These are phyloP conservation scores for Oryza coarctata DNA, from an alignment of 176 grass and related monocot genomes.

Conservation along the genomic window DNA sequence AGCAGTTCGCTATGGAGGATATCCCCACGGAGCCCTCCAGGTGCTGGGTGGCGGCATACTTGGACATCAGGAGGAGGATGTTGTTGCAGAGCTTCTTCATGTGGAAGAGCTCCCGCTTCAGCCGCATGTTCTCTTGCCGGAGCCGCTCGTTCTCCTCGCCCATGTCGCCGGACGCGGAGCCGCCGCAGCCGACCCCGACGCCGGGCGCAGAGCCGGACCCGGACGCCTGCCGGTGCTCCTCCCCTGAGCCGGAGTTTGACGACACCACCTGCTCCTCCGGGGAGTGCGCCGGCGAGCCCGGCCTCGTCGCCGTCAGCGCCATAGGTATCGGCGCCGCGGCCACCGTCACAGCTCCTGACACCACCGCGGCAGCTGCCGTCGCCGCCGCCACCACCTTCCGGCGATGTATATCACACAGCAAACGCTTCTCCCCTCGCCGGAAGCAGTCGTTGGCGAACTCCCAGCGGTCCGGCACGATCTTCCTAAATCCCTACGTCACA, in stretches of 20 bases:
- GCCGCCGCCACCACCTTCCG: slow-evolving; percentile 43
- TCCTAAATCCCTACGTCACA: slow-evolving; percentile 82
- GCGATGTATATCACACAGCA: slow-evolving; percentile 79
- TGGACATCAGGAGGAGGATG: slow-evolving; percentile 83
- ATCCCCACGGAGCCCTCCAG: slow-evolving; percentile 27
- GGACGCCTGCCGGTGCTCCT: slow-evolving; percentile 26
- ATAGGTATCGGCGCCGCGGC: slow-evolving; percentile 54
- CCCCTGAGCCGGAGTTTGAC: slow-evolving; percentile 49
- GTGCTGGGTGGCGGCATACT: slow-evolving; percentile 55
- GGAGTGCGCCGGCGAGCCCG: slow-evolving; percentile 54
- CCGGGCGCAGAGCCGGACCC: slow-evolving; percentile 33
- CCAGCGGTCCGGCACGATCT: slow-evolving; percentile 81
- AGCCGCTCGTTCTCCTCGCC: slow-evolving; percentile 75
- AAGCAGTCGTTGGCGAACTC: slow-evolving; percentile 90
- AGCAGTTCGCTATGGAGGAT: slow-evolving; percentile 38
- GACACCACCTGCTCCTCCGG: slow-evolving; percentile 72
- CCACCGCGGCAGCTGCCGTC: background rate
- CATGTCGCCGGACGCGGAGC: slow-evolving; percentile 47
- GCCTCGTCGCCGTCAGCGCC: slow-evolving; percentile 39
- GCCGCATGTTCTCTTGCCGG: slow-evolving; percentile 57
- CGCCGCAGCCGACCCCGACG: background rate
- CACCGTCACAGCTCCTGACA: slow-evolving; percentile 37
- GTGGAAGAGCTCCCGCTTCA: slow-evolving; percentile 73
- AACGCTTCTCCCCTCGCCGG: slow-evolving; percentile 60
- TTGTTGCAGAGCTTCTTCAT: slow-evolving; percentile 94